Base-by-base conservation (phyloP, 805 yeast genomes). In the Hermanozyma aechmeae region DNA sequence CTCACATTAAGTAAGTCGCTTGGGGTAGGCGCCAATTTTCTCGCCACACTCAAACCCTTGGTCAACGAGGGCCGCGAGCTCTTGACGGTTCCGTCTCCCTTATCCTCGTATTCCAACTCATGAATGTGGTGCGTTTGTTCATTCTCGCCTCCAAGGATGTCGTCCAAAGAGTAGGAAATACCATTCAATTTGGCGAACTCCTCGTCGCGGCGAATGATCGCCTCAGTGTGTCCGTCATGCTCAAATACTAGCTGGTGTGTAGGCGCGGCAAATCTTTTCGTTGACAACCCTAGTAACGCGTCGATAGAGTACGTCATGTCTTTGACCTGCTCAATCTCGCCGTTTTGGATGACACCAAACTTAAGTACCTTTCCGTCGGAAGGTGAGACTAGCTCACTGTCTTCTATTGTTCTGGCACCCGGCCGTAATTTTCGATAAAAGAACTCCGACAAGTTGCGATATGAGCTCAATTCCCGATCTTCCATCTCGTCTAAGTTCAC, bases 271-370 rank as follows among this genome's bases (percentile, higher is more conserved):
- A 73, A 49, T 21, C 50, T 39, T 12, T 51, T 48, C 9, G 65
- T 53, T 6, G 64, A 58, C 27, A 72, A 66, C 4, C 99, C 99
- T 26, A 92, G 65, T 31, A 92, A 71, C 7, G 93, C 87, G 40
- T 83, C 89, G 11, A 92, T 69, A 2, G 94, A 78, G 53, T 92
- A 92, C 2, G 93, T 84, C 74, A 92, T 73, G 6, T 98, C 98
- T 58, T 92, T 92, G 23, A 92, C 97, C 54, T 89, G 97, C 53
- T 92, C 97, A 35, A 92, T 85, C 41, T 81, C 83, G 19, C 95
- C 95, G 42, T 79, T 70, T 30, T 73, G 75, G 23, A 83, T 73
- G 17, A 73, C 63, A 15, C 99, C 99, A 34, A 84, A 71, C 44
- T 84, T 87, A 34, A 92, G 61, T 12, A 92, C 79, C 39, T 72